A percentile compares a stretch with the other conserved stretches of the same genome.
phyloP scores from a whole-genome alignment of 2,329 filamentous ascomycete genomes.

The Paraconiothyrium sp. region DNA sequence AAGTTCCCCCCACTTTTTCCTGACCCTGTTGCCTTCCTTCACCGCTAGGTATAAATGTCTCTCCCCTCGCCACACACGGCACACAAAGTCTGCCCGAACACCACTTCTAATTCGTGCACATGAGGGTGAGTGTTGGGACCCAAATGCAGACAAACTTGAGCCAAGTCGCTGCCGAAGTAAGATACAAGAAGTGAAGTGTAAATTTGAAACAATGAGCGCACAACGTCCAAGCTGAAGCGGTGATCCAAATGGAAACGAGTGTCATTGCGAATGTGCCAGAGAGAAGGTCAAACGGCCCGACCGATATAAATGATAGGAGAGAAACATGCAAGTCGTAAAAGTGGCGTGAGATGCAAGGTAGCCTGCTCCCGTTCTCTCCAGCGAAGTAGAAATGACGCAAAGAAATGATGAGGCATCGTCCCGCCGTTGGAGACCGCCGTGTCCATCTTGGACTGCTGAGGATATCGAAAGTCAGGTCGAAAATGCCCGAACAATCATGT shows the following conservation, averaged over 20 bases:
- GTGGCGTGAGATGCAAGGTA: slow-evolving; percentile 37
- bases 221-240: background rate
- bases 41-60: background rate
- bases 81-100: slow-evolving; percentile 7
- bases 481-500: slow-evolving; percentile 31
- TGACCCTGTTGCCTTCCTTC: slow-evolving; percentile 1
- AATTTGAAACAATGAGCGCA: slow-evolving; percentile 1
- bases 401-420: slow-evolving; percentile 22
- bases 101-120: background rate
- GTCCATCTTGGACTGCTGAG: slow-evolving; percentile 26
- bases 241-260: slow-evolving; percentile 18
- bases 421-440: slow-evolving; percentile 20
- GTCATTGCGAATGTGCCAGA: slow-evolving; percentile 23
- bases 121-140: background rate
- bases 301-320: slow-evolving; percentile 20
- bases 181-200: slow-evolving; percentile 19
- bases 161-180: slow-evolving; percentile 7
- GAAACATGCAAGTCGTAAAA: slow-evolving; percentile 40
- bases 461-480: slow-evolving; percentile 29
- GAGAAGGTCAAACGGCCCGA: slow-evolving; percentile 24
- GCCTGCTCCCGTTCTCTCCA: slow-evolving; percentile 44
- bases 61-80: background rate
- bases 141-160: background rate
- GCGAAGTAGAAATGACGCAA: slow-evolving; percentile 26
- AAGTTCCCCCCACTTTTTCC: background rate